These are phyloP conservation scores for Fusarium liriodendri DNA, from an alignment of 2,329 filamentous ascomycete genomes.

Conservation along the genomic window DNA sequence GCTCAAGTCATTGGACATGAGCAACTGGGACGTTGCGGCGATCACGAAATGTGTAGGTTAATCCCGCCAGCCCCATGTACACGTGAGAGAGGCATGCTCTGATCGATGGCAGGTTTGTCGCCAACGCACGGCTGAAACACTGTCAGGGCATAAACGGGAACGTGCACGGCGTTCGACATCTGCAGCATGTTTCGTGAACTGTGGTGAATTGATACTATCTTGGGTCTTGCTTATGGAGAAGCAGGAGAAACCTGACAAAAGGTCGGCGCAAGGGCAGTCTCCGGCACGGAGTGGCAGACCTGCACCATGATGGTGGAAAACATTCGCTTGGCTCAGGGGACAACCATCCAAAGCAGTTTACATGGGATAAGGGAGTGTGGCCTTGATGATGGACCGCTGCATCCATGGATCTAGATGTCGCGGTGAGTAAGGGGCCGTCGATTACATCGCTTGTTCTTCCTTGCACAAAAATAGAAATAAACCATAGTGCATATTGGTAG, in stretches of 20 bases:
- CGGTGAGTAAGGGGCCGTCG: slow-evolving; percentile 73
- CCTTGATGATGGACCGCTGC: slow-evolving; percentile 78
- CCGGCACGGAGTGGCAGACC: not conserved
- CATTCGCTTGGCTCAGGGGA: not conserved
- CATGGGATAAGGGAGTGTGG: slow-evolving; percentile 54
- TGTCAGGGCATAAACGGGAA: not conserved
- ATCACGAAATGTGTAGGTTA: slow-evolving; percentile 8
- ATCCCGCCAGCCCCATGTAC: slow-evolving; percentile 5
- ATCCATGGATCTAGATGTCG: slow-evolving; percentile 69
- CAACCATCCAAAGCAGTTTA: not conserved
- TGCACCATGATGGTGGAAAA: not conserved
- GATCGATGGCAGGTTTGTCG: not conserved
- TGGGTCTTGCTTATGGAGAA: not conserved
- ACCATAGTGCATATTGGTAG: slow-evolving; percentile 74
- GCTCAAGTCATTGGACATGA: slow-evolving; percentile 14
- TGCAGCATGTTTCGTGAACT: not conserved
- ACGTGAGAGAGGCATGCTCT: not conserved
- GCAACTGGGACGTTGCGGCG: slow-evolving; percentile 10
- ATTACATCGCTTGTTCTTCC: slow-evolving; percentile 69
- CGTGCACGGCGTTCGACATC: not conserved
- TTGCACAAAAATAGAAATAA: slow-evolving; percentile 86
- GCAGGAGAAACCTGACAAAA: not conserved
- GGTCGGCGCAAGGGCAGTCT: not conserved
- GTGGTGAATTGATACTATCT: not conserved
- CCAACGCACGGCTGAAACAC: not conserved